phyloP scores from a whole-genome alignment of 129 eudicot genomes.

The Chrysanthemum seticuspe region DNA sequence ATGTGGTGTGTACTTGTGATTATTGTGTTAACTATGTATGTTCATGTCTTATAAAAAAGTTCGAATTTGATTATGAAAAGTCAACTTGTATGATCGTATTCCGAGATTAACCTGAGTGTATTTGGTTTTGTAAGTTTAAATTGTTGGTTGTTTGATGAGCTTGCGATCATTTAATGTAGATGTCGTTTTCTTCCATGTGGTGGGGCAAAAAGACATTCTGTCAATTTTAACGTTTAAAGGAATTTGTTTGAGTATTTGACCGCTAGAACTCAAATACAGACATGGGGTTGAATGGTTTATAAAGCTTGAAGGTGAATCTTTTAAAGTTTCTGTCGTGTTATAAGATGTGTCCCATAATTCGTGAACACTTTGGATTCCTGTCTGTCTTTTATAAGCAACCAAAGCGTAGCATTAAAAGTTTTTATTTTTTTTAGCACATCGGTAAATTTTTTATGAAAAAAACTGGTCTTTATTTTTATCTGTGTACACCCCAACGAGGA shows the following conservation, averaged over 20 bases:
- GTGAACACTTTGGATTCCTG: neutral
- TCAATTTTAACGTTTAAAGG: slow-evolving; percentile 1
- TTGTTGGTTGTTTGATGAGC: neutral
- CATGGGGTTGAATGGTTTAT: neutral
- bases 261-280: neutral
- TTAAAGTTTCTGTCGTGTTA: neutral
- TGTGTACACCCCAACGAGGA: neutral
- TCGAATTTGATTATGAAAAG: neutral
- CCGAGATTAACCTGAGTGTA: neutral
- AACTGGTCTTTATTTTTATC: neutral
- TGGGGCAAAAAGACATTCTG: neutral
- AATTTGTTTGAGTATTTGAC: neutral
- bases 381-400: neutral
- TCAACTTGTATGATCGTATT: neutral
- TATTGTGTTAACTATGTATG: neutral
- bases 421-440: slow-evolving; percentile 1
- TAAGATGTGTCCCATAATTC: neutral
- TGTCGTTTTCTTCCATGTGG: neutral
- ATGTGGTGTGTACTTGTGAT: neutral
- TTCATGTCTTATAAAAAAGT: neutral
- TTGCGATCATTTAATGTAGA: neutral
- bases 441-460: neutral
- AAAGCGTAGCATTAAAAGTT: neutral
- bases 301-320: slow-evolving; percentile 3
- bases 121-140: neutral